phyloP scores from a whole-genome alignment of 1,139 yeast species.

The Ogataea hybrid region DNA sequence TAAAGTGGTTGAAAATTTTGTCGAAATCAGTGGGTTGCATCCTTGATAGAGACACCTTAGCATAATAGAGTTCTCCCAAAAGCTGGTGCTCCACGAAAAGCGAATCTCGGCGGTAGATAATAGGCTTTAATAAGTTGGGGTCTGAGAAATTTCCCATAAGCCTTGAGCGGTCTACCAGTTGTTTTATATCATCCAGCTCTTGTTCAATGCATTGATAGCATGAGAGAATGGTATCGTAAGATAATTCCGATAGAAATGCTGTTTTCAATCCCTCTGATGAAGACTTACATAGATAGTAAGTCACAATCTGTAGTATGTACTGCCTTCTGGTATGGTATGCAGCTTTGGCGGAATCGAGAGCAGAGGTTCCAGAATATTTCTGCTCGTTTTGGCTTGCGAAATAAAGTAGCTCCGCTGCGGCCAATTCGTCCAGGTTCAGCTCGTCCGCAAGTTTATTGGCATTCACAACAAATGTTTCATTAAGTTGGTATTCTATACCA shows the following conservation, averaged over 20 bases:
- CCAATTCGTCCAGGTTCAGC: constrained; percentile 64
- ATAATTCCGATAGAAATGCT: not conserved
- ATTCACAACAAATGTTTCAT: constrained; percentile 49
- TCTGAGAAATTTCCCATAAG: constrained; percentile 49
- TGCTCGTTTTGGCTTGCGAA: constrained; percentile 44
- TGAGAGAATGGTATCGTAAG: constrained; percentile 32
- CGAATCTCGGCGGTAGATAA: constrained; percentile 59
- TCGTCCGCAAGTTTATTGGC: constrained; percentile 59
- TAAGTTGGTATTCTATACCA: constrained; percentile 46
- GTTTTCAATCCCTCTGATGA: not conserved
- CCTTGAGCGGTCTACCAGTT: constrained; percentile 64
- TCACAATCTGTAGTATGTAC: constrained; percentile 67
- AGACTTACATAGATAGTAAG: constrained; percentile 44
- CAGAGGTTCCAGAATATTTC: constrained; percentile 38
- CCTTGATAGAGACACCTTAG: constrained; percentile 33
- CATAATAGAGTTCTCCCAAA: constrained; percentile 61
- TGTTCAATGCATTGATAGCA: constrained; percentile 60
- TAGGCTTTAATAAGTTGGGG: constrained; percentile 50
- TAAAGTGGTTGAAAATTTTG: constrained; percentile 42
- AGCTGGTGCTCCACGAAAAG: constrained; percentile 67
- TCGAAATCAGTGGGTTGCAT: constrained; percentile 12
- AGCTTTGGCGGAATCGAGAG: constrained; percentile 77
- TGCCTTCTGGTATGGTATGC: constrained; percentile 67
- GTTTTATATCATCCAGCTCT: constrained; percentile 54
- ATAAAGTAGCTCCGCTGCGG: constrained; percentile 57